Evolutionary conservation across 1,284 basidiomycete species (phyloP).

Genomic region (Trametes polyzona): DNA sequence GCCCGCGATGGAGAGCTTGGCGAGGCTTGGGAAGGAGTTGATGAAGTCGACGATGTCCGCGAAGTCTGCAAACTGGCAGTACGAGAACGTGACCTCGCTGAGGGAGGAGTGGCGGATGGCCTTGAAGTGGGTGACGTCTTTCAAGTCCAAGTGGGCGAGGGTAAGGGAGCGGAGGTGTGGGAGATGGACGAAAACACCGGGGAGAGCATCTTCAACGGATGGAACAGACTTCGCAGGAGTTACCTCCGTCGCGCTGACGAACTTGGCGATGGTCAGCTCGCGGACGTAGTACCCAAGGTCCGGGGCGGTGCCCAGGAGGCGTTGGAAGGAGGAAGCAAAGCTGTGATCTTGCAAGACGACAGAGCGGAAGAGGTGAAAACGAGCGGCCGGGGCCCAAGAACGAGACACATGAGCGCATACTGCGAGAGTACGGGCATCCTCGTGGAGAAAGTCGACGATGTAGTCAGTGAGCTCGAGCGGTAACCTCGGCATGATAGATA

Average conservation of each 20-base stretch:
- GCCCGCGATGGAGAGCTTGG: conserved; percentile 27
- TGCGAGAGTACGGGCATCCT: conserved; percentile 35
- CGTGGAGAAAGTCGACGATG: conserved; percentile 42
- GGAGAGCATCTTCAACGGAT: conserved; percentile 15
- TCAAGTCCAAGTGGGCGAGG: conserved; percentile 26
- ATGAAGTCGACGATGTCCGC: conserved; percentile 32
- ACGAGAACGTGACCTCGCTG: conserved; percentile 30
- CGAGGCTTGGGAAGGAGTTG: conserved; percentile 31
- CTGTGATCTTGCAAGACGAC: conserved; percentile 27
- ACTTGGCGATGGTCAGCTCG: conserved; percentile 27
- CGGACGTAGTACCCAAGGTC: conserved; percentile 32
- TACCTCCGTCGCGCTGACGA: conserved; percentile 1
- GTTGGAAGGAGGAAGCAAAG: conserved; percentile 23
- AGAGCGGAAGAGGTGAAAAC: conserved; percentile 40
- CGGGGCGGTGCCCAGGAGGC: conserved; percentile 26
- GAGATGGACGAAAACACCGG: conserved; percentile 24
- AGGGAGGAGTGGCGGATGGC: conserved; percentile 24
- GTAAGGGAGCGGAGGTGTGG: conserved; percentile 26
- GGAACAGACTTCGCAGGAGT: background rate
- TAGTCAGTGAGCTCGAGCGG: conserved; percentile 42
- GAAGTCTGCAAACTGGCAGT: conserved; percentile 35
- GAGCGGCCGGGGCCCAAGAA: conserved; percentile 40
- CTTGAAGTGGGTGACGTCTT: conserved; percentile 17
- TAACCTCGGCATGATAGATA: conserved; percentile 25
- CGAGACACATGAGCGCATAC: conserved; percentile 41